Percentiles rank a stretch among this genome's conserved stretches.
phyloP scores from a whole-genome alignment of 1,284 basidiomycete species.

The Neotropicomus parvogracilis region DNA sequence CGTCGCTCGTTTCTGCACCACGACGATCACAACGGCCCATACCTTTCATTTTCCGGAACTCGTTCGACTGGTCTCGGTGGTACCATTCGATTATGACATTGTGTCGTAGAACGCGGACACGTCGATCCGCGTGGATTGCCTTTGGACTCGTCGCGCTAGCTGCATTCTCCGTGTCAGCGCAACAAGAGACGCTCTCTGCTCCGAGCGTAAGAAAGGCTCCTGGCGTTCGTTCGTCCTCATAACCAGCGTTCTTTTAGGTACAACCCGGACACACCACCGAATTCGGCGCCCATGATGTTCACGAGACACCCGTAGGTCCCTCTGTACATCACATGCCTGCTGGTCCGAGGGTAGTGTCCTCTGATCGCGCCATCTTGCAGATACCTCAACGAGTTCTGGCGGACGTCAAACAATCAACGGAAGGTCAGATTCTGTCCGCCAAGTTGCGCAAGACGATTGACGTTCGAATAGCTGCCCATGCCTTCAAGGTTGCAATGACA shows the following conservation, averaged over 20 bases:
- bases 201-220: slow-evolving; percentile 20
- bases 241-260: slow-evolving; percentile 9
- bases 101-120: slow-evolving; percentile 21
- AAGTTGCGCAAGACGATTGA: slow-evolving; percentile 5
- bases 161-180: slow-evolving; percentile 38
- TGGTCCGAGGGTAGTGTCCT: background rate
- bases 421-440: slow-evolving; percentile 38
- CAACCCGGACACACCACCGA: slow-evolving; percentile 12
- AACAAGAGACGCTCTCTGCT: slow-evolving; percentile 25
- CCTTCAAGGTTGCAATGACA: slow-evolving; percentile 66
- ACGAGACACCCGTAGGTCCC: slow-evolving; percentile 19
- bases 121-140: slow-evolving; percentile 62
- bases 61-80: background rate
- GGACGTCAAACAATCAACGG: slow-evolving; percentile 42
- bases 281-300: slow-evolving; percentile 4
- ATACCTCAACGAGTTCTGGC: slow-evolving; percentile 5
- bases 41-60: background rate
- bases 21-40: background rate
- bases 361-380: slow-evolving; percentile 16
- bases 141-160: slow-evolving; percentile 52
- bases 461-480: slow-evolving; percentile 50
- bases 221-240: background rate
- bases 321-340: background rate
- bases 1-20: background rate
- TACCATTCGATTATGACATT: slow-evolving; percentile 15